Evolutionary conservation across 2,329 filamentous ascomycete genomes (phyloP).

Genomic region (Botrytis aclada): DNA sequence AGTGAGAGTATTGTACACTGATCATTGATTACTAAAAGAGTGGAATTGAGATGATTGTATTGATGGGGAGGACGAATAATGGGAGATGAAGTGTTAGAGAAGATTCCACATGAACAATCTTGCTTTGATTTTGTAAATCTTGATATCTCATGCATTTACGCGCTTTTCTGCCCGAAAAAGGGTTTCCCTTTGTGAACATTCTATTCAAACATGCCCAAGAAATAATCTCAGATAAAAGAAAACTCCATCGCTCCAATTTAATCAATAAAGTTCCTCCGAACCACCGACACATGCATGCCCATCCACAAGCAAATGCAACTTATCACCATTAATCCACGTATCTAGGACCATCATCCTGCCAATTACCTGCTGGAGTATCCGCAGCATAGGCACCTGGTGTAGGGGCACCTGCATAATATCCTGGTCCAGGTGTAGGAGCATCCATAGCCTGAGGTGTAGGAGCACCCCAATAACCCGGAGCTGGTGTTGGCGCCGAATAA

Average conservation of each 20-base stretch:
- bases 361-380: conserved; percentile 57
- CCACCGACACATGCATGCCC: not conserved
- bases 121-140: not conserved
- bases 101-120: not conserved
- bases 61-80: not conserved
- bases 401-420: conserved; percentile 35
- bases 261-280: not conserved
- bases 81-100: too few species aligned
- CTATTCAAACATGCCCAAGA: not conserved
- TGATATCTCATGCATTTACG: not conserved
- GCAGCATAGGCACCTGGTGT: conserved; percentile 41
- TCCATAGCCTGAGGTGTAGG: conserved; percentile 49
- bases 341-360: conserved; percentile 43
- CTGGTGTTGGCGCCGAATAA: conserved; percentile 61
- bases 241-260: conserved; percentile 9
- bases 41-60: conserved; percentile 44
- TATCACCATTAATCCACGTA: conserved; percentile 38
- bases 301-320: conserved; percentile 6
- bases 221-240: not conserved
- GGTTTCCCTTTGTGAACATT: not conserved
- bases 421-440: conserved; percentile 47
- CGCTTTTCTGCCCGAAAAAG: not conserved
- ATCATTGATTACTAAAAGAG: conserved; percentile 60
- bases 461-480: conserved; percentile 47
- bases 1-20: conserved; percentile 53